Evolutionary conservation across 768 basidiomycete species (phyloP).

Genomic region (Amanita inopinata): DNA sequence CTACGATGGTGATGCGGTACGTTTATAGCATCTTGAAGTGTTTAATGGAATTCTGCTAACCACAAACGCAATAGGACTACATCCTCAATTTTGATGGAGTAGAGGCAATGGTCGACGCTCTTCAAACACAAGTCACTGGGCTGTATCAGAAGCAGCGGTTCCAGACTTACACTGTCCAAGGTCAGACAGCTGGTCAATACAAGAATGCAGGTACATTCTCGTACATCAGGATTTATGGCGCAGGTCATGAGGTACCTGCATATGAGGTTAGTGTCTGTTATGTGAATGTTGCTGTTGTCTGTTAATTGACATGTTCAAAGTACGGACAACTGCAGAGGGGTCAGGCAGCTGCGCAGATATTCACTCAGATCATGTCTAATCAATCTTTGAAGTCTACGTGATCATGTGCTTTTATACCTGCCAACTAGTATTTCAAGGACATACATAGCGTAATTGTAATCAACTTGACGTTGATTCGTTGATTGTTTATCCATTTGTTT

Average conservation of each 20-base stretch:
- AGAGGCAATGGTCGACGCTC: slow-evolving; percentile 43
- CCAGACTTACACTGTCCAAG: slow-evolving; percentile 38
- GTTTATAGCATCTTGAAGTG: slow-evolving; percentile 10
- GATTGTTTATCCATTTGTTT: too few species aligned
- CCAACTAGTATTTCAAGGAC: too few species aligned
- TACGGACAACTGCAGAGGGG: slow-evolving; percentile 26
- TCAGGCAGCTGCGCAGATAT: slow-evolving; percentile 35
- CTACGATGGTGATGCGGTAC: slow-evolving; percentile 49
- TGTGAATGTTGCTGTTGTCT: neutral
- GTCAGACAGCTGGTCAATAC: slow-evolving; percentile 38
- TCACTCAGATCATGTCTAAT: slow-evolving; percentile 30
- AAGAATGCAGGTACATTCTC: slow-evolving; percentile 53
- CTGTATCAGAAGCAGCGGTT: slow-evolving; percentile 33
- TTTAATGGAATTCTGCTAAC: neutral
- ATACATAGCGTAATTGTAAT: too few species aligned
- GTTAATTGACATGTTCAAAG: slow-evolving; percentile 11
- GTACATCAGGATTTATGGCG: slow-evolving; percentile 41
- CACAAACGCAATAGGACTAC: slow-evolving; percentile 27
- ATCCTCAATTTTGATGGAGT: slow-evolving; percentile 47
- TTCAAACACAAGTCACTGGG: slow-evolving; percentile 36
- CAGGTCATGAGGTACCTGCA: slow-evolving; percentile 39
- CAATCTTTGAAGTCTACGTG: slow-evolving; percentile 14
- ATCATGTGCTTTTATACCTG: too few species aligned
- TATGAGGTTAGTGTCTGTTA: slow-evolving; percentile 24
- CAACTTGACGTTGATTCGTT: too few species aligned